phyloP scores from a whole-genome alignment of 2,329 filamentous ascomycete genomes.

The Celoporthe dispersa region DNA sequence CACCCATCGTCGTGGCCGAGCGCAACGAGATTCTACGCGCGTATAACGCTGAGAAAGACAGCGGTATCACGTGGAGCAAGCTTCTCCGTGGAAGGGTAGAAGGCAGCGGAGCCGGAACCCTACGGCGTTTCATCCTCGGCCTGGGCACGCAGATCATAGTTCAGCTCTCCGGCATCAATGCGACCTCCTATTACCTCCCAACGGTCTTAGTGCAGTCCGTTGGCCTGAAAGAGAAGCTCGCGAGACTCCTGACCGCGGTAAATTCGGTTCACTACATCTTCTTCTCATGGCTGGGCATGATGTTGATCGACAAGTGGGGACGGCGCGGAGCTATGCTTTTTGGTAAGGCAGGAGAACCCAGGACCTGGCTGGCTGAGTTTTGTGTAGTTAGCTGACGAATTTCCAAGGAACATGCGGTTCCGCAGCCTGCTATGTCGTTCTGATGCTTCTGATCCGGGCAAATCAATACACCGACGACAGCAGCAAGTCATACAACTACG shows the following conservation, averaged over 20 bases:
- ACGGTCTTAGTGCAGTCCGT: slow-evolving; percentile 57
- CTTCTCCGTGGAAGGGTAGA: background rate
- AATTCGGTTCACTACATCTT: slow-evolving; percentile 42
- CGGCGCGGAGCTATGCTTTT: slow-evolving; percentile 62
- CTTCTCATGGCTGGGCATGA: slow-evolving; percentile 36
- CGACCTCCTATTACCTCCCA: slow-evolving; percentile 45
- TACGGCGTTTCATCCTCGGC: slow-evolving; percentile 54
- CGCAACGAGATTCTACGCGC: background rate
- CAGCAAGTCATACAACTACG: slow-evolving; percentile 23
- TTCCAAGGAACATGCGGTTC: background rate
- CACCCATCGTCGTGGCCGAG: slow-evolving; percentile 36
- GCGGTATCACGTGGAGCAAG: background rate
- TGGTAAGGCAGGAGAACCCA: too few species aligned
- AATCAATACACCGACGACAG: slow-evolving; percentile 40
- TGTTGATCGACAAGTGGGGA: slow-evolving; percentile 47
- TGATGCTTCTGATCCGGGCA: background rate
- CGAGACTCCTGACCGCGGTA: slow-evolving; percentile 56
- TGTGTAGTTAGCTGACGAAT: too few species aligned
- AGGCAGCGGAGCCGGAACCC: slow-evolving; percentile 30
- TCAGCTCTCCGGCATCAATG: slow-evolving; percentile 42
- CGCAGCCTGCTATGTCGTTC: background rate
- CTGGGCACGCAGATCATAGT: slow-evolving; percentile 43
- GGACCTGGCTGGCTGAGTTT: too few species aligned
- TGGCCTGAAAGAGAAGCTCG: slow-evolving; percentile 52
- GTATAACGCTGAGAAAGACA: background rate